phyloP scores from a whole-genome alignment of 352 stramenopile species.

The Globisporangium viniferum region DNA sequence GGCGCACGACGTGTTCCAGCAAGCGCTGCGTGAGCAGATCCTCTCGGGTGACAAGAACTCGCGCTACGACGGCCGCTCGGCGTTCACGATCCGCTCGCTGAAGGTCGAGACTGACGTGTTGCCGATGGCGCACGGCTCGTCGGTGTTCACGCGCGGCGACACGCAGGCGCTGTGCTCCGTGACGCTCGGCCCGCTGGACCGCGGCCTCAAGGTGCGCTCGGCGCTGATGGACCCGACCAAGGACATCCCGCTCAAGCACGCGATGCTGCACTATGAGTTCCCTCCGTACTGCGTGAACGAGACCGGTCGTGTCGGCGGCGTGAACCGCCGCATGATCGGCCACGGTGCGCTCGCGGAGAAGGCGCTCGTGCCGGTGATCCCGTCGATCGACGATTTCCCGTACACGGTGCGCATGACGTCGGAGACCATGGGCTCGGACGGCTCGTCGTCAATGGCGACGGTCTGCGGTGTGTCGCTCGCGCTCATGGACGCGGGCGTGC shows the following conservation, averaged over 20 bases:
- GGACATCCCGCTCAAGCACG: conserved; percentile 55
- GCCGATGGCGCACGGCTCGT: conserved; percentile 87
- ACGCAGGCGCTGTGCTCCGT: conserved; percentile 90
- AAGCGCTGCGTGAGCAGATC: conserved; percentile 63
- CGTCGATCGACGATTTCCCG: conserved; percentile 90
- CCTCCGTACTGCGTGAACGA: conserved; percentile 97
- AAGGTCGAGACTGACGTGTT: conserved; percentile 85
- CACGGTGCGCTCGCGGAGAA: conserved; percentile 97
- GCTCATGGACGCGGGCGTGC: conserved; percentile 97
- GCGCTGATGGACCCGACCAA: conserved; percentile 45
- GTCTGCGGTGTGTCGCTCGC: conserved; percentile 96
- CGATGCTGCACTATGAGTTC: conserved; percentile 99
- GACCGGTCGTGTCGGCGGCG: conserved; percentile 81
- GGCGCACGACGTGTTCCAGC: conserved; percentile 78
- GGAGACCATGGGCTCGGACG: conserved; percentile 94
- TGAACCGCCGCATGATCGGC: conserved; percentile 93
- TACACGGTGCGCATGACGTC: conserved; percentile 96
- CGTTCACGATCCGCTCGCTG: conserved; percentile 82
- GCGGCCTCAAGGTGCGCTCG: conserved; percentile 66
- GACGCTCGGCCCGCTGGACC: conserved; percentile 80
- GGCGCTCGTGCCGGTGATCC: conserved; percentile 91
- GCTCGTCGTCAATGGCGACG: conserved; percentile 95
- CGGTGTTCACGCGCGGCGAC: conserved; percentile 85
- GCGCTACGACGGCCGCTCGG: conserved; percentile 84
- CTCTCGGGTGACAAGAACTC: conserved; percentile 45